These are phyloP conservation scores for Dichomitus squalens DNA, from an alignment of 1,284 basidiomycete genomes.

Conservation along the genomic window DNA sequence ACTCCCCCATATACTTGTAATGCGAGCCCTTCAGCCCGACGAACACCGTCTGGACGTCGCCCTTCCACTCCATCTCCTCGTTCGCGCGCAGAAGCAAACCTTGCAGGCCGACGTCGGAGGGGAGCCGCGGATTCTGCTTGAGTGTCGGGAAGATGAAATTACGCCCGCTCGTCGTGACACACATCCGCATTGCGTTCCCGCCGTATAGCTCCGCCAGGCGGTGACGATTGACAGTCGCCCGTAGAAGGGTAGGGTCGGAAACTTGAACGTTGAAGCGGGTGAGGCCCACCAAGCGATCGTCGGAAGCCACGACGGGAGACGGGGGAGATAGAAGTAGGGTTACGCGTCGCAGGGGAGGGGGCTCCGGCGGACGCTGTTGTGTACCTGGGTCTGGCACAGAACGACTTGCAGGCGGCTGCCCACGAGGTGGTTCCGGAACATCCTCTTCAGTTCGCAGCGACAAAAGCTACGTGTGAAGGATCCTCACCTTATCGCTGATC, in stretches of 20 bases:
- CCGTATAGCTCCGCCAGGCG: conserved; percentile 18
- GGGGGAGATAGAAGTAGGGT: background rate
- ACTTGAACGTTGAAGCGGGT: background rate
- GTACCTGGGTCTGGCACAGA: background rate
- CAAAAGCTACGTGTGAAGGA: background rate
- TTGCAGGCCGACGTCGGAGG: conserved; percentile 16
- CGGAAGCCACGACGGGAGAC: background rate
- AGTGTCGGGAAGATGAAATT: conserved; percentile 23
- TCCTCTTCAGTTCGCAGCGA: background rate
- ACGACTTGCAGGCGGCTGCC: background rate
- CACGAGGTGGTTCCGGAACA: background rate
- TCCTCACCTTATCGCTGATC: background rate
- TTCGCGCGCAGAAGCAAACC: conserved; percentile 23
- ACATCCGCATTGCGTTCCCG: conserved; percentile 13
- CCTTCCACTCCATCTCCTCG: conserved; percentile 7
- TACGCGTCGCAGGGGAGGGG: background rate
- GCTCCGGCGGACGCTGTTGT: background rate
- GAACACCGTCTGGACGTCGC: conserved; percentile 20
- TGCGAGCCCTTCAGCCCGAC: conserved; percentile 6
- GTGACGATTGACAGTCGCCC: conserved; percentile 9
- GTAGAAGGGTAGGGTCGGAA: conserved; percentile 9
- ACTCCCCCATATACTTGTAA: conserved; percentile 29
- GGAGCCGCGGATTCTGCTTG: conserved; percentile 21
- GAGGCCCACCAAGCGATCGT: background rate
- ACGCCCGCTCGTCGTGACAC: conserved; percentile 5